phyloP scores from a whole-genome alignment of 2,329 filamentous ascomycete genomes.

The Exophiala sp. region DNA sequence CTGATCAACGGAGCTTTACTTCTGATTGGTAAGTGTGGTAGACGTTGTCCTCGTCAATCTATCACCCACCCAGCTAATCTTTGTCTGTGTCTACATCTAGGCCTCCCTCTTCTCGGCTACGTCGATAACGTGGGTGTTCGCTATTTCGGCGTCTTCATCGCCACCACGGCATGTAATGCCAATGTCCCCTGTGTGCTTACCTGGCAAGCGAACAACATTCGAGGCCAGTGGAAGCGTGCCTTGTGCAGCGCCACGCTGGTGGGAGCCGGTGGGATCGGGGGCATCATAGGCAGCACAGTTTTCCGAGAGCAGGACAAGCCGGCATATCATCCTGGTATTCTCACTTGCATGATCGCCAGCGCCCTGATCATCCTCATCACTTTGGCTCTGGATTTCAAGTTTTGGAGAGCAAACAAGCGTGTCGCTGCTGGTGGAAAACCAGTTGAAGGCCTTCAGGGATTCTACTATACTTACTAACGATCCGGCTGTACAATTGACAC shows the following conservation, averaged over 20 bases:
- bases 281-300: slow-evolving; percentile 67
- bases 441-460: slow-evolving; percentile 24
- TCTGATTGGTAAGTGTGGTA: slow-evolving; percentile 21
- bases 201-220: slow-evolving; percentile 82
- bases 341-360: slow-evolving; percentile 25
- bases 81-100: too few relatives aligned
- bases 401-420: slow-evolving; percentile 26
- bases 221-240: slow-evolving; percentile 82
- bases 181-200: slow-evolving; percentile 70
- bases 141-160: slow-evolving; percentile 70
- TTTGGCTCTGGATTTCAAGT: slow-evolving; percentile 26
- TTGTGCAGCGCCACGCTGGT: slow-evolving; percentile 34
- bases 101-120: slow-evolving; percentile 68
- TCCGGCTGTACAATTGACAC: too few relatives aligned
- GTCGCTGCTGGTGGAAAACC: slow-evolving; percentile 23
- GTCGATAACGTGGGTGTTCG: slow-evolving; percentile 50
- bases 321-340: slow-evolving; percentile 31
- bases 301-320: slow-evolving; percentile 50
- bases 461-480: slow-evolving; percentile 25
- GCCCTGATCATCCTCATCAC: slow-evolving; percentile 27
- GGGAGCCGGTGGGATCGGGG: slow-evolving; percentile 58
- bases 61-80: too few relatives aligned
- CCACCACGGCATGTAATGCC: slow-evolving; percentile 69
- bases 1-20: slow-evolving; percentile 49
- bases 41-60: too few relatives aligned